Percentiles rank a stretch among this genome's conserved stretches.
phyloP scores from a whole-genome alignment of 805 yeast genomes.

The Lipomyces sp. region DNA sequence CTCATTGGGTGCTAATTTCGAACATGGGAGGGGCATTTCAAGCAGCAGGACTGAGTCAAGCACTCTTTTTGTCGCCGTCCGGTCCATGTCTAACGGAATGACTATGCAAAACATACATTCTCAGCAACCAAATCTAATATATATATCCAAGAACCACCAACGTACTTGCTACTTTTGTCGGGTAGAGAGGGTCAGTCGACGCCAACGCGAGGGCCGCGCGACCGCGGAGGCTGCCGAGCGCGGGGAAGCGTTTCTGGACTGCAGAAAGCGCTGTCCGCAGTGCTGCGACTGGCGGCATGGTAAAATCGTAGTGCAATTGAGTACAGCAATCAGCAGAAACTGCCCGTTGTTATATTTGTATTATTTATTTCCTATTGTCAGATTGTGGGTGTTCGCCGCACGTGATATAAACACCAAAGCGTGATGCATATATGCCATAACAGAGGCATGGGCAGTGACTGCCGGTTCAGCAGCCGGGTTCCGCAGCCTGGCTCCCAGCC shows the following conservation, averaged over 20 bases:
- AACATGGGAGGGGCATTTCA: conserved; percentile 23
- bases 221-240: conserved; percentile 22
- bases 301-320: background rate
- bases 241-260: conserved; percentile 27
- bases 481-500: too few relatives aligned
- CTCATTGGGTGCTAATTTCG: conserved; percentile 21
- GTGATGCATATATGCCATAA: background rate
- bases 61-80: conserved; percentile 21
- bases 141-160: background rate
- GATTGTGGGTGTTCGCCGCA: background rate
- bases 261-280: conserved; percentile 27
- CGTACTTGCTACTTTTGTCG: conserved; percentile 25
- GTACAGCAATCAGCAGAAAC: background rate
- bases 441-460: background rate
- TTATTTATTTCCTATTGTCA: too few relatives aligned
- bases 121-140: background rate
- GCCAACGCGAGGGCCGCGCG: conserved; percentile 30
- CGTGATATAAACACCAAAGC: background rate
- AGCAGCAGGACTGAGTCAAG: conserved; percentile 27
- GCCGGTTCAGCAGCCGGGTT: too few relatives aligned
- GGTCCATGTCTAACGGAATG: conserved; percentile 24
- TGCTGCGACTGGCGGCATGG: conserved; percentile 5
- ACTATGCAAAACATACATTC: conserved; percentile 5
- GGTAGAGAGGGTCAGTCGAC: conserved; percentile 18
- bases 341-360: background rate